A percentile compares a stretch with the other conserved stretches of the same genome.
Conservation (phyloP, 208 protist genomes). For the Acanthamoeba sp. region DNA sequence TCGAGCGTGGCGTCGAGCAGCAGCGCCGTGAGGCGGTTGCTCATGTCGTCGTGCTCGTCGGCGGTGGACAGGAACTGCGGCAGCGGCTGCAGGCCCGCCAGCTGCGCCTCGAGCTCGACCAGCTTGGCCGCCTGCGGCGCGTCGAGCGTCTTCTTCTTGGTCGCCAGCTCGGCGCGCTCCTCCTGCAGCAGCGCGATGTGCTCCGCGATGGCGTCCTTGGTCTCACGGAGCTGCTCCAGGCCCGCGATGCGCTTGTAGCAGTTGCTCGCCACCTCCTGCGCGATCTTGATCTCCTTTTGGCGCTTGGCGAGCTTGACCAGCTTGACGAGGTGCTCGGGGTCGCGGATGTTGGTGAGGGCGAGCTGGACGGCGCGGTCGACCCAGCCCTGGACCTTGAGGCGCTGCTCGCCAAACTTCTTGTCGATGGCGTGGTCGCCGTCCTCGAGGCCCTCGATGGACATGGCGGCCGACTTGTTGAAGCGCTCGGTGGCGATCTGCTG, state of each 20-base stretch:
- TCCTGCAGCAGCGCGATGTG: slow-evolving; percentile 43
- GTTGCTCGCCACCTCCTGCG: neutral
- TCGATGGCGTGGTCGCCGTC: neutral
- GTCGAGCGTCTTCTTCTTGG: slow-evolving; percentile 55
- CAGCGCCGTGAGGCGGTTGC: neutral
- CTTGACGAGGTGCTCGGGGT: slow-evolving; percentile 32
- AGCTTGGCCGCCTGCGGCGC: neutral
- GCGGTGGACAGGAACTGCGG: neutral
- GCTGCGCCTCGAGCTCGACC: neutral
- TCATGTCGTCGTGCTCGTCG: neutral
- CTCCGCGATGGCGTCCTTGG: slow-evolving; percentile 7
- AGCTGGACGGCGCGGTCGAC: slow-evolving; percentile 16
- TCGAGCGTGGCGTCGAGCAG: neutral
- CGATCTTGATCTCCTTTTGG: slow-evolving; percentile 21
- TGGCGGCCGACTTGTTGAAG: slow-evolving; percentile 6
- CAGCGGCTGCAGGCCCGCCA: neutral
- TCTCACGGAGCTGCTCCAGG: slow-evolving; percentile 8
- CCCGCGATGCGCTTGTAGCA: slow-evolving; percentile 5
- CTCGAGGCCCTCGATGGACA: neutral
- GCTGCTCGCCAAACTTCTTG: slow-evolving; percentile 4
- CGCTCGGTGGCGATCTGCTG: slow-evolving; percentile 28
- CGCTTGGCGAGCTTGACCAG: slow-evolving; percentile 29
- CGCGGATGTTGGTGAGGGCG: slow-evolving; percentile 15
- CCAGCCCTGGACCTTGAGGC: neutral
- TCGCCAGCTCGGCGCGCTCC: neutral